Base-by-base conservation (phyloP, 2,329 filamentous ascomycete genomes). In the Aureobasidium pullulans region DNA sequence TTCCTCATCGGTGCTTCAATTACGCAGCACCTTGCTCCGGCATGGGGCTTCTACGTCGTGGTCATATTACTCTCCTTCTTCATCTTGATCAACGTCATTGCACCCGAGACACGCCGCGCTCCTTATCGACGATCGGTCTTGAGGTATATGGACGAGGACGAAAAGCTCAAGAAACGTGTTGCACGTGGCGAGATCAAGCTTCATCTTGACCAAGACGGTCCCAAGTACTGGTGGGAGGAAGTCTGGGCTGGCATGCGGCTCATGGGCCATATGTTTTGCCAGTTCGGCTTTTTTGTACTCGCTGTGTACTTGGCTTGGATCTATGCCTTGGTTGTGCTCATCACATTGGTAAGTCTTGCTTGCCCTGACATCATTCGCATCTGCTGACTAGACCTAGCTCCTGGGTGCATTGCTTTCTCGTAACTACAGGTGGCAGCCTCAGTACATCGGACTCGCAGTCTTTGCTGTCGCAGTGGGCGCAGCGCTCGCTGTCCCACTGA, bases 241-340 rank as follows among this genome's bases (percentile, higher is more conserved):
- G 80, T 90, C 23, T 84, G 84, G 71, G 87, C 89, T 46, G 89
- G 88, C 9, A 67, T 88, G 19, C 75, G 83, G 16, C 76, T 93
- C 46, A 85, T 81, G 49, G 70, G 81, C 19, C 83, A 85, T 66
- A 91, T 92, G 88, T 75, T 90, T 53, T 81, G 80, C 39, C 88
- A 92, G 68, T 82, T 86, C 3, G 88, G 88, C 0, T 92, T 91
- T 69, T 72, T 84, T n/a, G 73, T 90, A 32, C 77, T 92, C 67
- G 81, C 86, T 1, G 62, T 88, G n/a, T 92, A 92, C 70, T 77
- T 85, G 13, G 85, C 81, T 6, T 92, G 88, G 88, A 88, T 90
- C 47, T 90, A 91, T 69, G 86, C 86, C 2, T 86, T 91, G 66
- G 79, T 90, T 2, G 86, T 89, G 5, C 76, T 92, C 58, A 78